Conservation (phyloP, 2,329 filamentous ascomycete genomes). For the Cladosporium phlei region DNA sequence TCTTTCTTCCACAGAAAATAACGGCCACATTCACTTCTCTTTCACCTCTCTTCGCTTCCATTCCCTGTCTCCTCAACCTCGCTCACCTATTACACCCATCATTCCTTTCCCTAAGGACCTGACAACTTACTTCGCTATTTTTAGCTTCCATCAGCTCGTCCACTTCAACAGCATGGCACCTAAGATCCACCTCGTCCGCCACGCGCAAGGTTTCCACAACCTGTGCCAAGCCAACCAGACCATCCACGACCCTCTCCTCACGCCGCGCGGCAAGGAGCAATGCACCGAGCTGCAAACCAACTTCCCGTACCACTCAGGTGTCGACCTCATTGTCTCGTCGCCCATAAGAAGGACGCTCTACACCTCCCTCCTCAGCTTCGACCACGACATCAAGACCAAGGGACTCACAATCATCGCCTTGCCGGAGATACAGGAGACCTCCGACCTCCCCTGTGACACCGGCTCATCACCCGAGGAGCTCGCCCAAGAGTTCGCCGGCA, state of each 20-base stretch:
- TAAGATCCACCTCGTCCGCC: slow-evolving; percentile 64
- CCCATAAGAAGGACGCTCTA: slow-evolving; percentile 76
- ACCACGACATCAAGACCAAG: slow-evolving; percentile 44
- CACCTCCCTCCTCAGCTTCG: slow-evolving; percentile 69
- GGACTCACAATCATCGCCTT: slow-evolving; percentile 58
- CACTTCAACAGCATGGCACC: slow-evolving; percentile 29
- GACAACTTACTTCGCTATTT: not conserved
- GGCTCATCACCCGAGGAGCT: slow-evolving; percentile 58
- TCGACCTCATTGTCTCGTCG: slow-evolving; percentile 71
- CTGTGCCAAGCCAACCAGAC: slow-evolving; percentile 63
- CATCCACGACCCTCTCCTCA: slow-evolving; percentile 74
- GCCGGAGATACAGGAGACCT: slow-evolving; percentile 75
- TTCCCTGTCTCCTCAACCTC: not conserved
- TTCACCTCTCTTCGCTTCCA: not conserved
- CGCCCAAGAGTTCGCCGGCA: slow-evolving; percentile 54
- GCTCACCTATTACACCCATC: not conserved
- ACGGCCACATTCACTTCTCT: not conserved
- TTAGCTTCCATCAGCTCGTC: not conserved
- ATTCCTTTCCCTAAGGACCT: not conserved
- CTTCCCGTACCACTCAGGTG: slow-evolving; percentile 61
- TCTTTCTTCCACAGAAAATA: not conserved
- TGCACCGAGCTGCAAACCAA: slow-evolving; percentile 57
- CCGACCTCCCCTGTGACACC: slow-evolving; percentile 68
- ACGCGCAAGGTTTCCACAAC: slow-evolving; percentile 76
- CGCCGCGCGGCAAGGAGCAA: slow-evolving; percentile 69